phyloP scores from a whole-genome alignment of 2,329 filamentous ascomycete genomes.

The Colletotrichum spaethianum region DNA sequence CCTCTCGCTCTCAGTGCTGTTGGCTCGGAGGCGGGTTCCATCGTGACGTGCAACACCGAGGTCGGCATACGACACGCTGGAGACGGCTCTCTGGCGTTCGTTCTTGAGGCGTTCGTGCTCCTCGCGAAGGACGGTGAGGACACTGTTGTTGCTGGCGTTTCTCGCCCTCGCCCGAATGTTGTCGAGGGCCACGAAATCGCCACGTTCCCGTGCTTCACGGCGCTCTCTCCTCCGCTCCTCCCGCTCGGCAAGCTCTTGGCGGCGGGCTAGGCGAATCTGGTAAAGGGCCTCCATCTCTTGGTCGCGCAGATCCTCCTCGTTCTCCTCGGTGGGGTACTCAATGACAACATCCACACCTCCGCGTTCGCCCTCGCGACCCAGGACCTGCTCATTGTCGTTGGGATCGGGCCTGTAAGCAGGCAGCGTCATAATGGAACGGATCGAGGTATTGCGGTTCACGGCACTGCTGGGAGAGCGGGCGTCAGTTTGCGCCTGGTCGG shows the following conservation, averaged over 20 bases:
- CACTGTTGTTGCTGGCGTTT: slow-evolving; percentile 61
- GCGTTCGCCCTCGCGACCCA: slow-evolving; percentile 91
- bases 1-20: slow-evolving; percentile 80
- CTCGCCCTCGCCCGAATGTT: slow-evolving; percentile 73
- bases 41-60: slow-evolving; percentile 84
- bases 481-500: slow-evolving; percentile 43
- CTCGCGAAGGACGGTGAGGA: slow-evolving; percentile 72
- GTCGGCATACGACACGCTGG: slow-evolving; percentile 82
- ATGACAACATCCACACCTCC: slow-evolving; percentile 92
- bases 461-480: slow-evolving; percentile 48
- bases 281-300: slow-evolving; percentile 95
- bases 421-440: slow-evolving; percentile 94
- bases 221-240: slow-evolving; percentile 81
- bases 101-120: slow-evolving; percentile 70
- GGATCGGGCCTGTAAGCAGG: slow-evolving; percentile 85
- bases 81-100: slow-evolving; percentile 76
- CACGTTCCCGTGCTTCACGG: slow-evolving; percentile 78
- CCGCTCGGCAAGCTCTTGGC: slow-evolving; percentile 81
- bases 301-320: slow-evolving; percentile 84
- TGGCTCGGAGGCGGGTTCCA: slow-evolving; percentile 80
- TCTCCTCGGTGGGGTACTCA: slow-evolving; percentile 85
- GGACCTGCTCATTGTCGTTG: slow-evolving; percentile 82
- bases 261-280: slow-evolving; percentile 85
- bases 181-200: slow-evolving; percentile 79
- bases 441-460: slow-evolving; percentile 86